Base-by-base conservation (phyloP, 1,284 basidiomycete species). In the Trichosporon coremiiforme region DNA sequence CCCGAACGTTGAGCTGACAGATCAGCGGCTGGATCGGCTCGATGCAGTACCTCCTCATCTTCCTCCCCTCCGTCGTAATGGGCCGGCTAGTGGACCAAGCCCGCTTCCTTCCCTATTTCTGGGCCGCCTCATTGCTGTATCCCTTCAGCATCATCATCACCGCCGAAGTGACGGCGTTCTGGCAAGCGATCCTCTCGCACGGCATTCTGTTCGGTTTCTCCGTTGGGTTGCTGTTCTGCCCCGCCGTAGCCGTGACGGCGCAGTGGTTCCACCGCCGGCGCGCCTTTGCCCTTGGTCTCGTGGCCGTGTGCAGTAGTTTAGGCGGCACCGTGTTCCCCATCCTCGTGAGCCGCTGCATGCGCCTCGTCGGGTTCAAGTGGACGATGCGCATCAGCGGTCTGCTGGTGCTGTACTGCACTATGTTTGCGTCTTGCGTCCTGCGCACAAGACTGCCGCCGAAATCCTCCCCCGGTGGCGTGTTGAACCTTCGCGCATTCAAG, bases 1-100 rank as follows among this genome's bases (percentile, higher is more conserved):
- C 25, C 25, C 25, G 25, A 25, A 25, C 25, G 25, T 35, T 10
- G 4, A 17, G 41, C 41, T 45, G n/a, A 45, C 41, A 6, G 5
- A 25, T 2, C 66, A 73, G 69, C 55, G 68, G 90, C 20, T 91
- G 90, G 90, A 90, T 91, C 69, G 90, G 90, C 1, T 90, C 89
- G 0, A 82, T 90, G 65, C 89, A 90, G 78, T 87, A 70, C 85
- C 86, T 82, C 70, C 86, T 71, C 84, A 87, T 71, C 80, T 85
- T 75, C 78, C 85, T 73, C 2, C 74, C 74, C 12, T 76, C 70
- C 0, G 80, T 87, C 5, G 66, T 87, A 9, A 81, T 83, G 36
- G 88, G 88, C 1, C 85, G 87, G 7, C 75, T 89, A 9, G 87
- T 89, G 75, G 88, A 89, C 75, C 70, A 86, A 9, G 88, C 87